Evolutionary conservation across 495 filamentous ascomycete genomes (phyloP).

Genomic region (Paragyromitra xinjiangensis): DNA sequence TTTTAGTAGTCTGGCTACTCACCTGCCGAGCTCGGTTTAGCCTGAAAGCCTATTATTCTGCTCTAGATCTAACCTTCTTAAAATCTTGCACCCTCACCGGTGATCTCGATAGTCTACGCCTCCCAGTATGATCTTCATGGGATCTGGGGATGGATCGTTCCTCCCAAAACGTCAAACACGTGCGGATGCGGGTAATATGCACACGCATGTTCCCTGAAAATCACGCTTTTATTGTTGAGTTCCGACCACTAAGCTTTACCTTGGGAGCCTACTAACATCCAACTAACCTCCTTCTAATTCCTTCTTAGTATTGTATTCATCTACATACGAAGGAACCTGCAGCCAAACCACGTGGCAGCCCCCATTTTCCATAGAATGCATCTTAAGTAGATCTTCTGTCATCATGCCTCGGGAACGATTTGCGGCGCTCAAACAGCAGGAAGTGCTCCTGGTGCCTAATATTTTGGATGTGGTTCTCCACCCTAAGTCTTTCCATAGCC

Average conservation of each 20-base stretch:
- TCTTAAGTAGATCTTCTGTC: background rate
- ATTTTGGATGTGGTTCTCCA: background rate
- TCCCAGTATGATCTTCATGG: constrained; percentile 1
- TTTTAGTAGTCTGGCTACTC: background rate
- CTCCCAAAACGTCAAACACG: constrained; percentile 25
- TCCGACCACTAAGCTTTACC: background rate
- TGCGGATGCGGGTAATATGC: constrained; percentile 26
- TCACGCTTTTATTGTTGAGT: too few relatives aligned
- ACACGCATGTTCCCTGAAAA: constrained; percentile 13
- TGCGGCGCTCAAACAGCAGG: constrained; percentile 1
- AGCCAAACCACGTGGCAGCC: constrained; percentile 4
- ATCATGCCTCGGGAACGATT: constrained; percentile 12
- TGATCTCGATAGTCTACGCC: background rate
- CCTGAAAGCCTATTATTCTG: constrained; percentile 1
- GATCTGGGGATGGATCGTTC: constrained; percentile 31
- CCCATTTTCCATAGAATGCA: background rate
- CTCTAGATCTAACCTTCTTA: background rate
- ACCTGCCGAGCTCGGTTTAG: constrained; percentile 3
- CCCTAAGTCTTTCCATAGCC: background rate
- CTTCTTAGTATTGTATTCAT: background rate
- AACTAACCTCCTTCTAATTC: constrained; percentile 11
- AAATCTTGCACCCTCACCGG: background rate
- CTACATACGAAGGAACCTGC: constrained; percentile 4
- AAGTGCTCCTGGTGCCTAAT: background rate
- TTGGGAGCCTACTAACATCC: background rate